These are phyloP conservation scores for Phytophthora tentaculata DNA, from an alignment of 352 stramenopile species.

Conservation along the genomic window DNA sequence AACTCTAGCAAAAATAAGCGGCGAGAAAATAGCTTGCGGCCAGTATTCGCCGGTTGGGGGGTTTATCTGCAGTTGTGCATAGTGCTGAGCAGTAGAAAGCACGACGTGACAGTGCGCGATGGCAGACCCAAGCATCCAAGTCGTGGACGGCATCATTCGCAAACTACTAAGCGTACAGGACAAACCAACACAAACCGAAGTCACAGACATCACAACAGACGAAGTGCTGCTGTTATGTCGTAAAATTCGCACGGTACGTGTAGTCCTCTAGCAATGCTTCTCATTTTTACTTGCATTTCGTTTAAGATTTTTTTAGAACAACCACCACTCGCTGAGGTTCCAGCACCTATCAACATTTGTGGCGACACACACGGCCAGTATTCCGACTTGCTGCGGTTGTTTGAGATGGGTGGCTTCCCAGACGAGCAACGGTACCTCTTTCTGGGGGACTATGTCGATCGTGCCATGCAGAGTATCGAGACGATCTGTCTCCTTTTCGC, in stretches of 20 bases:
- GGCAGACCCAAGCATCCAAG: constrained; percentile 57
- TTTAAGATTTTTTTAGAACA: constrained; percentile 90
- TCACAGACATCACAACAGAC: constrained; percentile 80
- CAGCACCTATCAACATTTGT: constrained; percentile 96
- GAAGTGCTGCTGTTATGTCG: constrained; percentile 82
- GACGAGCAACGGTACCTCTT: constrained; percentile 78
- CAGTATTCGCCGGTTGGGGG: constrained; percentile 15
- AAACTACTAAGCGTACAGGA: constrained; percentile 80
- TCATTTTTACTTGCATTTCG: not conserved
- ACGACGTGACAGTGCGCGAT: constrained; percentile 15
- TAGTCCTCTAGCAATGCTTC: not conserved
- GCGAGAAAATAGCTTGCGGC: constrained; percentile 11
- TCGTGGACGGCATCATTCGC: constrained; percentile 76
- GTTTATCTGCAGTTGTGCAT: too few species aligned
- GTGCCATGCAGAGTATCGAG: constrained; percentile 97
- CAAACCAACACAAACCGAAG: constrained; percentile 77
- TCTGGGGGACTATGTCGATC: constrained; percentile 93
- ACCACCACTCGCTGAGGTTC: constrained; percentile 94
- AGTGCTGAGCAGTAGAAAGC: constrained; percentile 12
- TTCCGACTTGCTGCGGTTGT: constrained; percentile 98
- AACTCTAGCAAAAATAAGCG: not conserved
- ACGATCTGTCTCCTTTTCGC: constrained; percentile 97
- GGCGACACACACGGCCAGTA: constrained; percentile 99
- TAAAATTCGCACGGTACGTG: constrained; percentile 69
- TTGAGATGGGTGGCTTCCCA: constrained; percentile 93